Percentiles rank a stretch among this genome's conserved stretches.
Conservation (phyloP, 2,329 filamentous ascomycete genomes). For the Blastomyces emzantsi region DNA sequence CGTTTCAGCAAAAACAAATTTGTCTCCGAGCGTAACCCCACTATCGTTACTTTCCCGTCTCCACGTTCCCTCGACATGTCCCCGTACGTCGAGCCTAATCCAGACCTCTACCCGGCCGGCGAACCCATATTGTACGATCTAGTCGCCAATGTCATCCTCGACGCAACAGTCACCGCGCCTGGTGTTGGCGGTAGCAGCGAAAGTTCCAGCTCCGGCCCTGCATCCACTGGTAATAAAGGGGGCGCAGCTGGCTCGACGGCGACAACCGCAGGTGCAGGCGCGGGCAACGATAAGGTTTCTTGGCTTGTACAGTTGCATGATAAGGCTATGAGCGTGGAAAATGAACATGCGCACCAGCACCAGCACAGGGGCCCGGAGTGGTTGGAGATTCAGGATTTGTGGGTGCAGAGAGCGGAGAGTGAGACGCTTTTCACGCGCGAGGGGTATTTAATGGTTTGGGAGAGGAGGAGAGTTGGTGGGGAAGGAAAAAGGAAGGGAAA, state of each 20-base stretch:
- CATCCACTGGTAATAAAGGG: slow-evolving; percentile 22
- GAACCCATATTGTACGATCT: slow-evolving; percentile 93
- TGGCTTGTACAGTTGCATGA: slow-evolving; percentile 91
- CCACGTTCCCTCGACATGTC: slow-evolving; percentile 74
- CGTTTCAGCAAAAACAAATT: slow-evolving; percentile 97
- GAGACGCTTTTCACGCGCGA: slow-evolving; percentile 90
- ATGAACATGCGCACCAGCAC: slow-evolving; percentile 24
- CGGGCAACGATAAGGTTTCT: slow-evolving; percentile 82
- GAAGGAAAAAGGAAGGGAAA: slow-evolving; percentile 34
- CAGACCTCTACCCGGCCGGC: slow-evolving; percentile 56
- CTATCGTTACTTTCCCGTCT: slow-evolving; percentile 92
- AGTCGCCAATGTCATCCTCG: slow-evolving; percentile 74
- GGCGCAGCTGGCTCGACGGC: slow-evolving; percentile 20
- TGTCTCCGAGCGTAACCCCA: slow-evolving; percentile 89
- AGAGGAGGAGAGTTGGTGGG: slow-evolving; percentile 53
- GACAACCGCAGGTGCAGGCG: slow-evolving; percentile 57
- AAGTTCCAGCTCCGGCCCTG: slow-evolving; percentile 18
- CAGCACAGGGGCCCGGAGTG: slow-evolving; percentile 58
- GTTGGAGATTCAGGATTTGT: slow-evolving; percentile 90
- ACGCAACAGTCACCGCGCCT: slow-evolving; percentile 53
- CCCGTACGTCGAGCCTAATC: slow-evolving; percentile 85
- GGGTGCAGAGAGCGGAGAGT: slow-evolving; percentile 77
- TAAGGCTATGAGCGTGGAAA: slow-evolving; percentile 48
- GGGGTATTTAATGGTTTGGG: slow-evolving; percentile 95
- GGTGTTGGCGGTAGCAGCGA: slow-evolving; percentile 38